Base-by-base conservation (phyloP, 768 basidiomycete genomes). In the Phanerochaete carnosa region DNA sequence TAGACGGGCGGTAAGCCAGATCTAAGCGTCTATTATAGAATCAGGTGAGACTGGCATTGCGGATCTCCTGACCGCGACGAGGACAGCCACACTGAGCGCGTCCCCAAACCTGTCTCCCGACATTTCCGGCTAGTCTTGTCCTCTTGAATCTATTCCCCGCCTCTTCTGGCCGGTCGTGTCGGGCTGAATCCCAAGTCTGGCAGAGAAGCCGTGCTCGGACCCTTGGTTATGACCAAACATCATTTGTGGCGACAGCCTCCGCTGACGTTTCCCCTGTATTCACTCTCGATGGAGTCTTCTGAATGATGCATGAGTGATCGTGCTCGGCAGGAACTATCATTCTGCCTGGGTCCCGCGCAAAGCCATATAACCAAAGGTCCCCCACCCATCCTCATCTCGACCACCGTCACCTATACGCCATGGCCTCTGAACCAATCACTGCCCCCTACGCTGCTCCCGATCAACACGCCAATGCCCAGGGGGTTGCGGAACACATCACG, bases 401-500 rank as follows among this genome's bases (percentile, higher is more conserved):
- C 12, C 45, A 39, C 45, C 7, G 12, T 19, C 19, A 43, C 28
- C 45, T 29, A 11, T 45, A 22, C 32, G n/a, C 16, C 35, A 50
- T 58, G 28, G 32, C 58, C 32, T 56, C 26, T 25, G 11, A 39
- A 37, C 6, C 32, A 32, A 26, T 26, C 25, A 8, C 58, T 30
- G 16, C 49, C 26, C 19, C 60, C 3, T 47, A 54, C 56, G 55
- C 50, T 23, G 39, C 63, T 19, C 26, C 63, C 22, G 55, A 64
- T 57, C 39, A 54, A 32, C 51, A 19, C 59, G 65, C 68, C 26
- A 50, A 19, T 58, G 66, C 66, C 1, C 45, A 65, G 35, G 68
- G 65, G 60, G 51, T 63, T n/a, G 47, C 64, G 2, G 50, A 53
- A 35, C 59, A 35, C 46, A 37, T 62, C 32, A 58, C 60, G 12